Conservation (phyloP, 116 monocot genomes). For the Phalaenopsis hybrid region DNA sequence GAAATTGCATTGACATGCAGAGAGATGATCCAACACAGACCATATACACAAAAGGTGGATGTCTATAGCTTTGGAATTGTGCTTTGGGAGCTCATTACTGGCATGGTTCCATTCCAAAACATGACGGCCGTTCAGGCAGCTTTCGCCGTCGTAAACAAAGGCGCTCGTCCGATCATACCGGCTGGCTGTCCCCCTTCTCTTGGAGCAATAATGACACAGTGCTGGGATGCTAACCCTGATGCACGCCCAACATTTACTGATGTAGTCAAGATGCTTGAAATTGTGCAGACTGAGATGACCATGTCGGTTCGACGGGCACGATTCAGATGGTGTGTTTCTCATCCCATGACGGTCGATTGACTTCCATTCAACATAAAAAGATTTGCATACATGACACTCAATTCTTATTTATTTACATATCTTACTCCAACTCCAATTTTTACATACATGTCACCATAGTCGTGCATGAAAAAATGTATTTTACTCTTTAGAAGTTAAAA, state of each 20-base stretch:
- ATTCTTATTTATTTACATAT: no score
- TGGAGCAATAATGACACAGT: slow-evolving; percentile 69
- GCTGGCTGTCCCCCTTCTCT: slow-evolving; percentile 74
- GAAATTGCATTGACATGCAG: slow-evolving; percentile 28
- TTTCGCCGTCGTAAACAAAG: slow-evolving; percentile 87
- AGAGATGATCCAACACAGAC: slow-evolving; percentile 94
- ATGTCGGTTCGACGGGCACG: slow-evolving; percentile 26
- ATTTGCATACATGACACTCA: no score
- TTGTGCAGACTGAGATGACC: slow-evolving; percentile 19
- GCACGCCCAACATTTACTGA: slow-evolving; percentile 22
- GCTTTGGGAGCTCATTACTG: slow-evolving; percentile 90
- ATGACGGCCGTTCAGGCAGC: slow-evolving; percentile 92
- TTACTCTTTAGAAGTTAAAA: no score
- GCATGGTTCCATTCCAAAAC: slow-evolving; percentile 83
- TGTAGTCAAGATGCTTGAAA: slow-evolving; percentile 25
- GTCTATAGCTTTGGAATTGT: slow-evolving; percentile 94
- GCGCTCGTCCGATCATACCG: slow-evolving; percentile 61
- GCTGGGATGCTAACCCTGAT: slow-evolving; percentile 53
- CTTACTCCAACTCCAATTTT: no score
- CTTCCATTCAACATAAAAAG: neutral
- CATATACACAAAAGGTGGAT: slow-evolving; percentile 86
- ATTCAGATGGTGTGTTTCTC: slow-evolving; percentile 25
- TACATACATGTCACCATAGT: no score
- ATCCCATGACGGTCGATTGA: slow-evolving; percentile 27
- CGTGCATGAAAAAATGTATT: no score